Conservation (phyloP, 495 filamentous ascomycete genomes). For the Talaromyces stipitatus region DNA sequence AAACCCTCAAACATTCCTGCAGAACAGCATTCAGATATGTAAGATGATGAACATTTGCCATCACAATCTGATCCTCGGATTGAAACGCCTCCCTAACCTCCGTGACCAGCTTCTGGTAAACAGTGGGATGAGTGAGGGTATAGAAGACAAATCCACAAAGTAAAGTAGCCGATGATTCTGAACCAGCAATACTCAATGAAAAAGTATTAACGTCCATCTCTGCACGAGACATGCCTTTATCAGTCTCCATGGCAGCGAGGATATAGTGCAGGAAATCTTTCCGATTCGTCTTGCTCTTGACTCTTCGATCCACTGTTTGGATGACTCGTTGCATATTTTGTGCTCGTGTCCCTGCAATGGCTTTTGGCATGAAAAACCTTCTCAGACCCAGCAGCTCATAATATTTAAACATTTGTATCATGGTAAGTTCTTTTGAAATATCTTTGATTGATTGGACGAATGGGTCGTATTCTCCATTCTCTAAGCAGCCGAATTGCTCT, state of each 20-base stretch:
- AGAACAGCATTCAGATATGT: background rate
- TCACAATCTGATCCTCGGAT: background rate
- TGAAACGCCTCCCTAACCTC: background rate
- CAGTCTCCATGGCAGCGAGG: background rate
- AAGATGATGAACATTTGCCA: background rate
- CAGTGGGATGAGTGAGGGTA: background rate
- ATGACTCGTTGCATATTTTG: background rate
- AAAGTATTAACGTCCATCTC: background rate
- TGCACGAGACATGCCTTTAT: background rate
- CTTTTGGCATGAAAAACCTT: background rate
- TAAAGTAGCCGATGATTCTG: background rate
- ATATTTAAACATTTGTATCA: background rate
- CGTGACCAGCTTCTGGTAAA: background rate
- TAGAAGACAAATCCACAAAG: background rate
- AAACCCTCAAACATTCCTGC: background rate
- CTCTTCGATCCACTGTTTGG: background rate
- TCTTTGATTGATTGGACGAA: background rate
- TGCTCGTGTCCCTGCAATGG: background rate
- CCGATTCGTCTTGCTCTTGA: background rate
- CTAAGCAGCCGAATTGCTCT: background rate
- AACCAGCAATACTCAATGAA: background rate
- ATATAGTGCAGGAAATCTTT: background rate
- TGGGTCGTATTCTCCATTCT: background rate
- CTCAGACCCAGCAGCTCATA: background rate
- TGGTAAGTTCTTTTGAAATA: background rate